Percentiles rank a stretch among this genome's conserved stretches.
Conservation (phyloP, 192 early-diverging fungal genomes). For the Rhizophagus clarus region DNA sequence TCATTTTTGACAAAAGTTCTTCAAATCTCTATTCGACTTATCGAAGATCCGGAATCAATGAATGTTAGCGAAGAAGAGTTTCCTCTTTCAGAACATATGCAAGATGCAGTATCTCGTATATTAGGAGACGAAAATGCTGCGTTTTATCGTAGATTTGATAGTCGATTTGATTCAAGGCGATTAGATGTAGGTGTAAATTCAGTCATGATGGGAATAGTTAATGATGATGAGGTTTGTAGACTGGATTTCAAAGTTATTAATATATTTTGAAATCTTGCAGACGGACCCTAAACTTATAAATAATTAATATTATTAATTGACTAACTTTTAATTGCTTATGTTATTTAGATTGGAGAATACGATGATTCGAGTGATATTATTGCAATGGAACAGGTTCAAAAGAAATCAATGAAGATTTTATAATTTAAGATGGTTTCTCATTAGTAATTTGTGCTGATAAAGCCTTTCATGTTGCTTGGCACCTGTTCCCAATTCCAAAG, state of each 20-base stretch:
- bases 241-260: background rate
- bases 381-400: slow-evolving; percentile 26
- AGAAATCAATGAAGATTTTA: slow-evolving; percentile 31
- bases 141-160: slow-evolving; percentile 37
- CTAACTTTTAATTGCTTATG: background rate
- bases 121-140: slow-evolving; percentile 31
- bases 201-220: slow-evolving; percentile 23
- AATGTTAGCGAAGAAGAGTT: slow-evolving; percentile 22
- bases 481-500: slow-evolving; percentile 14
- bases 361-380: slow-evolving; percentile 33
- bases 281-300: background rate
- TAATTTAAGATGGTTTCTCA: slow-evolving; percentile 23
- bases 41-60: slow-evolving; percentile 22
- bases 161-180: slow-evolving; percentile 27
- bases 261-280: background rate
- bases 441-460: slow-evolving; percentile 26
- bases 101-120: slow-evolving; percentile 29
- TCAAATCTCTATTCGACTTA: slow-evolving; percentile 30
- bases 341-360: slow-evolving; percentile 29
- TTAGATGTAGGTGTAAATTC: slow-evolving; percentile 25
- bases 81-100: slow-evolving; percentile 33
- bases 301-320: background rate
- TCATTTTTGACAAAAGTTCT: slow-evolving; percentile 30
- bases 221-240: slow-evolving; percentile 19
- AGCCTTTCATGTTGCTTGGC: slow-evolving; percentile 25